These are phyloP conservation scores for Eimeria necatrix DNA, from an alignment of 169 alveolate species.

Conservation along the genomic window DNA sequence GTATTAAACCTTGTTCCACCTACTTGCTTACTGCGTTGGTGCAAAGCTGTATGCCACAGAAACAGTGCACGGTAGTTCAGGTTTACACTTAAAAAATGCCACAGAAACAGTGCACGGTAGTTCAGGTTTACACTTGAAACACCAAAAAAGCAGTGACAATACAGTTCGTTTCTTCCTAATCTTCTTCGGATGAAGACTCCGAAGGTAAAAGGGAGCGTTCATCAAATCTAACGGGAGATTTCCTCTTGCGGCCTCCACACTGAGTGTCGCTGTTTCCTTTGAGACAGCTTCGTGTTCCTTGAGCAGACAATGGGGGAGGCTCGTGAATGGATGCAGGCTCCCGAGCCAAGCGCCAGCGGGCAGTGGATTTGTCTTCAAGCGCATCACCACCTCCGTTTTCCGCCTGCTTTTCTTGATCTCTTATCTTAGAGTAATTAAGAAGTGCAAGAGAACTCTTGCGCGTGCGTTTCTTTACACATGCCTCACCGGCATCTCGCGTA, in stretches of 20 bases:
- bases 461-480: constrained; percentile 76
- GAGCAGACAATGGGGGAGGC: constrained; percentile 73
- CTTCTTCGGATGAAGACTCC: constrained; percentile 78
- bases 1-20: too few species aligned
- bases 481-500: constrained; percentile 68
- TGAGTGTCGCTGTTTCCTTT: constrained; percentile 17
- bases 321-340: constrained; percentile 74
- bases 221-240: constrained; percentile 77
- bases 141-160: background rate
- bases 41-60: background rate
- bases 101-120: background rate
- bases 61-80: background rate
- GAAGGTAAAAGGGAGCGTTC: constrained; percentile 78
- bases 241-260: constrained; percentile 38
- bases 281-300: constrained; percentile 50
- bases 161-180: background rate
- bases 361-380: constrained; percentile 45
- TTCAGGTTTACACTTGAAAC: background rate
- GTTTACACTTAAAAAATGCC: background rate
- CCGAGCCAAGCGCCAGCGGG: constrained; percentile 78
- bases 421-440: constrained; percentile 61
- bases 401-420: constrained; percentile 68
- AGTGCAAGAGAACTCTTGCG: constrained; percentile 79
- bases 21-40: too few species aligned
- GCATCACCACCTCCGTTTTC: constrained; percentile 64